Evolutionary conservation across 2,329 filamentous ascomycete species (phyloP), one percentile per base, ranked within the genome.

Genomic region (Hymenoscyphus fraxineus): DNA sequence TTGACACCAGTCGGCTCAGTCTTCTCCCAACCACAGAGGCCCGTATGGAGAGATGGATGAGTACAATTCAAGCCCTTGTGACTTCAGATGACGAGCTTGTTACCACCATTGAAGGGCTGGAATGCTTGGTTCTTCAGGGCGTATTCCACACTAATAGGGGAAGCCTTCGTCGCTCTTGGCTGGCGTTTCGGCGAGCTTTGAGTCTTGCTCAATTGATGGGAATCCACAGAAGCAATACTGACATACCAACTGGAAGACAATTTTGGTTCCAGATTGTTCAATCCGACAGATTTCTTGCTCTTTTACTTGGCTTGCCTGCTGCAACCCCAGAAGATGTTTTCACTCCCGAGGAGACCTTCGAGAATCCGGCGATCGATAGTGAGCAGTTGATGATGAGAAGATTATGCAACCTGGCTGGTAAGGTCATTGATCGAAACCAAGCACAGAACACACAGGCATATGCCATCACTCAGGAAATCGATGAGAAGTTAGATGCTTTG

Each of bases 101-200:
- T 0, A 74, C 72, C 31, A 82, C 79, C 2, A 70, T 81, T 1
- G 83, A 86, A 70, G 83, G 81, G 0, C 70, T 85, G 6, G 80
- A 84, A 64, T 81, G 81, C 60, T 73, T 85, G n/a, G 76, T 83
- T 67, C 74, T 84, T 0, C 79, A 83, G 66, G 76, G 76, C 13
- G 73, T 82, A 27, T 82, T 79, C 67, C 74, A 80, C 6, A 79
- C 78, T 35, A 83, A 83, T 35, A 71, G 72, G 0, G 83, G 83
- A 1, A 77, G 80, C 35, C 73, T 83, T 2, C 80, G 83, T 27
- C 81, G 82, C 56, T 77, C 80, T 0, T 84, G 80, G 80, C 67
- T 83, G 3, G 73, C 76, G 0, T 76, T 75, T 41, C 78, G 84
- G 0, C 77, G 82, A 5, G 81, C 81, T 4, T 73, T 86, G 40